phyloP scores from a whole-genome alignment of 139 green algal species.

The Picochlorum costavermella region DNA sequence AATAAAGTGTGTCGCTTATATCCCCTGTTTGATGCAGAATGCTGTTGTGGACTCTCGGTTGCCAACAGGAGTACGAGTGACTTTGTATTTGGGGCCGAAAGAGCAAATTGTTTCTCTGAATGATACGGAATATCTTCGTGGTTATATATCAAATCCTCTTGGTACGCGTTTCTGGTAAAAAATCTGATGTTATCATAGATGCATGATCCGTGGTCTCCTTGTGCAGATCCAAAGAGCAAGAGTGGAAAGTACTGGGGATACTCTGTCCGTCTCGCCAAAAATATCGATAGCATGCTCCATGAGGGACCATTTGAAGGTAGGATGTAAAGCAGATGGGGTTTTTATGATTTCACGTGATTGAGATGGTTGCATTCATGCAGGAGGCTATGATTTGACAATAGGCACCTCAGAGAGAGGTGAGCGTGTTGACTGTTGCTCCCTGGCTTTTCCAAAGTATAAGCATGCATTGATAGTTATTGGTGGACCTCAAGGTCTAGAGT shows the following conservation, averaged over 20 bases:
- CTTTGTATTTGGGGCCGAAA: slow-evolving; percentile 46
- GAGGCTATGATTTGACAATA: slow-evolving; percentile 66
- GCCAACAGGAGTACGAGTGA: slow-evolving; percentile 36
- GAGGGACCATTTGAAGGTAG: slow-evolving; percentile 37
- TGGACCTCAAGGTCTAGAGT: slow-evolving; percentile 60
- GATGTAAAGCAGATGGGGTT: not conserved
- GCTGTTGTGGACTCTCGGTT: slow-evolving; percentile 29
- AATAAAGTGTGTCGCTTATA: slow-evolving; percentile 17
- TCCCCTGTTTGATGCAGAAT: slow-evolving; percentile 11
- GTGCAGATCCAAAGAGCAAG: slow-evolving; percentile 36
- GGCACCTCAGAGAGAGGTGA: slow-evolving; percentile 55
- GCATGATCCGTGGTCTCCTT: not conserved
- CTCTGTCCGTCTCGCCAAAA: slow-evolving; percentile 55
- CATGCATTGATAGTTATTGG: slow-evolving; percentile 76
- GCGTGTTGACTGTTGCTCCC: slow-evolving; percentile 17
- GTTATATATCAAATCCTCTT: slow-evolving; percentile 25
- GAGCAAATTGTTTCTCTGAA: slow-evolving; percentile 24
- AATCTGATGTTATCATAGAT: not conserved
- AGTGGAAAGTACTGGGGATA: slow-evolving; percentile 83
- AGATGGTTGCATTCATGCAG: slow-evolving; percentile 9
- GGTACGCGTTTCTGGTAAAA: not conserved
- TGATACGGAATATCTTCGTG: slow-evolving; percentile 46
- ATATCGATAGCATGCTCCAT: slow-evolving; percentile 46
- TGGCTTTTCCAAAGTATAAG: slow-evolving; percentile 53
- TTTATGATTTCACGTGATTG: not conserved